These are phyloP conservation scores for Neospermospora avenae DNA, from an alignment of 2,329 filamentous ascomycete species.

Conservation along the genomic window DNA sequence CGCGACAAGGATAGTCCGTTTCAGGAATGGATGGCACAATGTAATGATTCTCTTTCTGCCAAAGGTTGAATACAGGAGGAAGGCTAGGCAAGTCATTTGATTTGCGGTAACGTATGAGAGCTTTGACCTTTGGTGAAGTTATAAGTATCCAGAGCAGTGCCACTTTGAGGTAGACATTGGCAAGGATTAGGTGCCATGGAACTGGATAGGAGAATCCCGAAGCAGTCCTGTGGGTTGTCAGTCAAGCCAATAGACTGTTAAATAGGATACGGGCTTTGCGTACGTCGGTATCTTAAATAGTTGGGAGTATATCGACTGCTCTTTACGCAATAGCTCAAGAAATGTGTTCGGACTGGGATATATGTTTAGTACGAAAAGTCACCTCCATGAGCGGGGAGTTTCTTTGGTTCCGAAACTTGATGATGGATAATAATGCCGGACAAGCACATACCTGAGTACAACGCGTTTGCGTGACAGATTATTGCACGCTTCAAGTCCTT, in stretches of 20 bases:
- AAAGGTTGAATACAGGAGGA: constrained; percentile 31
- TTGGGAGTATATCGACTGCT: constrained; percentile 38
- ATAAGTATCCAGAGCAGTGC: constrained; percentile 26
- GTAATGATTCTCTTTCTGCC: constrained; percentile 32
- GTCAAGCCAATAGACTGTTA: constrained; percentile 5
- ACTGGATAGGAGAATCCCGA: constrained; percentile 46
- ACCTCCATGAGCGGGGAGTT: too few relatives aligned
- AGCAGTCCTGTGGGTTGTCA: constrained; percentile 36
- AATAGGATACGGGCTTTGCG: constrained; percentile 20
- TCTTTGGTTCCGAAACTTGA: too few relatives aligned
- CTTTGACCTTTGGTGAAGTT: constrained; percentile 21
- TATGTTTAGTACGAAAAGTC: too few relatives aligned
- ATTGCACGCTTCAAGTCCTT: constrained; percentile 43
- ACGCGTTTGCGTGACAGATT: constrained; percentile 36
- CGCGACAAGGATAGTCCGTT: constrained; percentile 38
- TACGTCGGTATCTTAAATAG: constrained; percentile 41
- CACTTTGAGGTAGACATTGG: constrained; percentile 42
- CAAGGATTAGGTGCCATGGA: constrained; percentile 41
- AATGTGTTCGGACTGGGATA: constrained; percentile 40
- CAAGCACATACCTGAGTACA: constrained; percentile 33
- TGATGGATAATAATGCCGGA: too few relatives aligned
- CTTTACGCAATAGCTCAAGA: constrained; percentile 39
- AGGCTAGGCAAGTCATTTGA: constrained; percentile 26
- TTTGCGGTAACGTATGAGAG: constrained; percentile 30
- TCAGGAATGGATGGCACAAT: constrained; percentile 24